phyloP scores from a whole-genome alignment of 225 moss, liverwort and hornwort genomes.

The Antitrichia curtipendula region DNA sequence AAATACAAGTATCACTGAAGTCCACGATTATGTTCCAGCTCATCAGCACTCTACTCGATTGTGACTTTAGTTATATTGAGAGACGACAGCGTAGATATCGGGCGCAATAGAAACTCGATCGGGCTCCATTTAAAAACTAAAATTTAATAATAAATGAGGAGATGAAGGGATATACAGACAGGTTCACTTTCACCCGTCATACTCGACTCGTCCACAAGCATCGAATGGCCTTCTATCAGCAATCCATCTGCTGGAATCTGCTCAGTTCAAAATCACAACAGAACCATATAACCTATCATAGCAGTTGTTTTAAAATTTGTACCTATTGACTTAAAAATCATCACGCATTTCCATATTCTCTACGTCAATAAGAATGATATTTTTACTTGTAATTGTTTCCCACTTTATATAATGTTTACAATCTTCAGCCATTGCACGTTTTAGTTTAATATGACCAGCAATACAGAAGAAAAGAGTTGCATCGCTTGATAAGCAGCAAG shows the following conservation, averaged over 20 bases:
- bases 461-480: background rate
- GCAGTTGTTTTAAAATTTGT: background rate
- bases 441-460: background rate
- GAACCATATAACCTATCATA: background rate
- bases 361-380: background rate
- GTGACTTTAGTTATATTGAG: background rate
- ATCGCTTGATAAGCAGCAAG: background rate
- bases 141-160: background rate
- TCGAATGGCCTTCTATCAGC: conserved; percentile 62
- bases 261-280: background rate
- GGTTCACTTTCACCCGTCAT: conserved; percentile 99
- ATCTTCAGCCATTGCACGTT: background rate
- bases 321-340: background rate
- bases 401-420: background rate
- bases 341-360: background rate
- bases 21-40: background rate
- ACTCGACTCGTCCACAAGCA: conserved; percentile 82
- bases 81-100: background rate
- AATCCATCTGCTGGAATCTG: conserved; percentile 92
- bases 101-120: background rate
- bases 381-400: background rate
- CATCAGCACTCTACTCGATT: background rate
- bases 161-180: conserved; percentile 36
- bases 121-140: background rate
- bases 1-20: background rate